Evolutionary conservation across 75 land plant species (phyloP), one percentile per base, ranked within the genome.

Genomic region (Isoetes taiwanensis): DNA sequence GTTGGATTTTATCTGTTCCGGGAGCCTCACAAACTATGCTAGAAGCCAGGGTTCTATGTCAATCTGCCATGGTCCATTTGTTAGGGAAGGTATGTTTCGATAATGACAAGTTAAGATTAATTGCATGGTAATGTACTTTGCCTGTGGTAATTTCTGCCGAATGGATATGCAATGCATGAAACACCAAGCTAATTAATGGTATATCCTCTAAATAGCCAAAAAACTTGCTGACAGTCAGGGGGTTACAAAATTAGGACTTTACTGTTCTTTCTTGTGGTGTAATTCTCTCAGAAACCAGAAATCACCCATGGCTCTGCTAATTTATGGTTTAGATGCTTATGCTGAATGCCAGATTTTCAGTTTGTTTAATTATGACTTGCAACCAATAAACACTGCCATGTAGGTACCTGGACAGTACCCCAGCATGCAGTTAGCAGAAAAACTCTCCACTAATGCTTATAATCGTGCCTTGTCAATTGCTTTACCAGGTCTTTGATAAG

Each of bases 11-110:
- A 52, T 82, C 93, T 1, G 76, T 80, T 1, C 96, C 96, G 0
- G 75, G 97, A 68, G 93, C 97, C 19, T 86, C 97, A n/a, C 73
- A 72, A 34, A 90, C 94, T 0, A 66, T 90, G 4, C 74, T 86
- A 16, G 97, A 90, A 63, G 73, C 64, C n/a, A 70, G 84, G 20
- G 83, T 90, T 30, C 97, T 93, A 30, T 86, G 87, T 35, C 69
- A 74, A 23, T 62, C 50, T 52, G 85, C 97, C 53, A 82, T 86
- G 87, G 55, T 74, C 30, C 81, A 86, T 32, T 80, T 90, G 42
- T 77, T 90, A 11, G 84, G 82, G 52, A 82, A 78, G 80, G 97
- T 90, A 53, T 19, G 17, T 3, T 9, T n/a, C n/a, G n/a, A n/a
- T n/a, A n/a, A n/a, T n/a, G n/a, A n/a, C n/a, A n/a, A n/a, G n/a